Evolutionary conservation across 176 grass and related monocot species (phyloP).

Genomic region (Carex myosuroides): DNA sequence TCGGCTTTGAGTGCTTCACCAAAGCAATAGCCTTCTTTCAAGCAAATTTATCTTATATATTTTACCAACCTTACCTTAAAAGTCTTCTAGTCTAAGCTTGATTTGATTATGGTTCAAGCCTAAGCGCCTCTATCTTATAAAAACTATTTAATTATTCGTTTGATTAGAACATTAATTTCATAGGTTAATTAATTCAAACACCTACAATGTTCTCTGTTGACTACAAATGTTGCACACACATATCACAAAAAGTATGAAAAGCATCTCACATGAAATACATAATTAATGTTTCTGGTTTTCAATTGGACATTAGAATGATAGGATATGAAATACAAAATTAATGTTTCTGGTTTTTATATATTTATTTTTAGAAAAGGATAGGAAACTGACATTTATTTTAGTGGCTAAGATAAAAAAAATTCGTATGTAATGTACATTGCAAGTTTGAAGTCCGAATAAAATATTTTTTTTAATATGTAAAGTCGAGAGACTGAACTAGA

Average conservation of each 20-base stretch:
- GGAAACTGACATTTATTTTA: too few species aligned
- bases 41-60: conserved; percentile 17
- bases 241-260: background rate
- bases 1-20: conserved; percentile 13
- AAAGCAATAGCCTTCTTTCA: conserved; percentile 13
- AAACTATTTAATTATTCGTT: too few species aligned
- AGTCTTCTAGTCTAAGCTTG: background rate
- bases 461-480: too few species aligned
- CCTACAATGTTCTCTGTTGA: background rate
- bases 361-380: too few species aligned
- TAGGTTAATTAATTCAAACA: background rate
- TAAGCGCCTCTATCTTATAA: background rate
- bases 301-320: background rate
- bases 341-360: background rate
- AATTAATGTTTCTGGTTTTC: background rate
- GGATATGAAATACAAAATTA: background rate
- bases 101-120: background rate
- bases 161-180: background rate
- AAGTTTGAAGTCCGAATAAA: too few species aligned
- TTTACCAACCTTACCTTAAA: conserved; percentile 6
- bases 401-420: too few species aligned
- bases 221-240: background rate
- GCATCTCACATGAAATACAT: background rate
- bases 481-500: too few species aligned
- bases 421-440: too few species aligned